Evolutionary conservation across 202 grass and related monocot species (phyloP), one percentile per base, ranked within the genome.

Genomic region (Cymbopogon flexuosus): DNA sequence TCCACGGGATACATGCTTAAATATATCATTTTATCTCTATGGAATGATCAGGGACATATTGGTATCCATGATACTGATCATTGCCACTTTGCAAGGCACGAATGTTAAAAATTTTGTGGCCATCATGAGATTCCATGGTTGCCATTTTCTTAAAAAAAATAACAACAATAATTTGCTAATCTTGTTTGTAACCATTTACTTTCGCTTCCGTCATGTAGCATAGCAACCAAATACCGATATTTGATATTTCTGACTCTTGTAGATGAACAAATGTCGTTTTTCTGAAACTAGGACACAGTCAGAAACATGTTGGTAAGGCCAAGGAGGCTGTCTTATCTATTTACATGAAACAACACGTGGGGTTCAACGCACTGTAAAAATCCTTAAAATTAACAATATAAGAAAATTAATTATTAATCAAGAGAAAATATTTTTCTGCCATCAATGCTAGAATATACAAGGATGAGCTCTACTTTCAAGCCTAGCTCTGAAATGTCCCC

Each of bases 281-380:
- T 70, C 21, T 49, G 40, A 62, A 61, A 76, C 49, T 51, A 13
- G 37, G 62, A 62, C 66, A 60, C 24, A 80, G 40, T 63, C 67
- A 60, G 24, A 80, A 73, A 41, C 24, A 71, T 35, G 22, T 18
- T 63, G 9, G 40, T 19, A 21, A 81, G 39, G 61, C 46, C 13
- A 14, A 47, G 75, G 45, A 18, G 63, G 14, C 9, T 24, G 19
- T 63, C 14, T 35, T 72, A 70, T 72, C 24, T 51, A 72, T 73
- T 49, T 21, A 56, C 5, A 56, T 36, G 42, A 35, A 73, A 73
- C 29, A 73, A 52, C 15, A 52, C 19, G 14, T 35, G 46, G 29
- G 47, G 51, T 54, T 72, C 15, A 19, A 54, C 30, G 29, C 16
- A 73, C 34, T 37, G 16, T 39, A 65, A 34, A 10, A 73, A 21